Base-by-base conservation (phyloP, 2,329 filamentous ascomycete species). In the Claviceps sp. region DNA sequence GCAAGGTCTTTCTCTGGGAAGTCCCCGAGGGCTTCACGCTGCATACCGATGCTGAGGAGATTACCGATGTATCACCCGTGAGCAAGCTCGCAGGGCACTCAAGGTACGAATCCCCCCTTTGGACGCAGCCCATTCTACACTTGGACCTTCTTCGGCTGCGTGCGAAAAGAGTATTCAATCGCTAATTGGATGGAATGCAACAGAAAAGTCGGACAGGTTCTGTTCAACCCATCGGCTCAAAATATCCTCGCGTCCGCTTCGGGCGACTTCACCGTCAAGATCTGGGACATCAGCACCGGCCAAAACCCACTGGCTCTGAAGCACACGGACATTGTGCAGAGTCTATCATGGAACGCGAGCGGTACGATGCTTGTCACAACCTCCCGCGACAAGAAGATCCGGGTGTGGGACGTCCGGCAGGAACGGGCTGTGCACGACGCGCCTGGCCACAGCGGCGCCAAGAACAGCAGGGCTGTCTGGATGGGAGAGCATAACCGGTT, bases 381-480 rank as follows among this genome's bases (percentile, higher is more conserved):
- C 8, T 95, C 89, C 55, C 82, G 93, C 63, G 93, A 98, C 79
- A 98, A 98, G 84, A 96, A 95, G 75, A 78, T 98, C 57, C 85
- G 93, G 55, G 84, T 97, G 57, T 98, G 93, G 93, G 93, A 98
- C 75, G 88, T 91, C 54, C 85, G 93, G 65, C 90, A 96, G 73
- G 86, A 97, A 71, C 85, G 80, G 69, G 81, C 90, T 14, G 86
- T 85, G 5, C 86, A 95, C 63, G 90, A 96, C 66, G 82, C 84
- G 14, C 72, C 82, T 5, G 93, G 93, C 55, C 93, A 98, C 67
- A 78, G 83, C 34, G 93, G 93, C 53, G 93, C 93, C 59, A 98
- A 98, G 79, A 97, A 95, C 76, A 96, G 91, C 71, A 85, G 93
- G 65, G 85, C 86, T 34, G 90, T 95, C 14, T 98, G 93, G 93